phyloP scores from a whole-genome alignment of 495 filamentous ascomycete species.

The Aspergillus panamensis region DNA sequence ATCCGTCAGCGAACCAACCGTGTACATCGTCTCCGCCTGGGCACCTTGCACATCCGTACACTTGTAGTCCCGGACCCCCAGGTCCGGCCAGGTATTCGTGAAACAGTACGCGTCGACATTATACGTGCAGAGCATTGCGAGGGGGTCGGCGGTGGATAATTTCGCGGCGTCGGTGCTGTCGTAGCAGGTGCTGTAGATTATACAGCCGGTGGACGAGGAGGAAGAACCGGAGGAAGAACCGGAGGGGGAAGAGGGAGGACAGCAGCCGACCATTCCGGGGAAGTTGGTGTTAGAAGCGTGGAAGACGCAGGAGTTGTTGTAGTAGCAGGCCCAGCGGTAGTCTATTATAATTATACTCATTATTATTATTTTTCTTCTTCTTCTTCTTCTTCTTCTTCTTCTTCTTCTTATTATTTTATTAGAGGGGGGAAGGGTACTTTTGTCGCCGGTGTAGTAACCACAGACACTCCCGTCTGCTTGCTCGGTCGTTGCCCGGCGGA shows the following conservation, averaged over 20 bases:
- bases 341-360: too few relatives aligned
- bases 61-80: not conserved
- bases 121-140: slow-evolving; percentile 7
- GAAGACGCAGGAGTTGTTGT: slow-evolving; percentile 8
- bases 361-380: too few relatives aligned
- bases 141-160: not conserved
- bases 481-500: slow-evolving; percentile 5
- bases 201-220: not conserved
- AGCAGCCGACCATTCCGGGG: slow-evolving; percentile 13
- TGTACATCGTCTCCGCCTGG: slow-evolving; percentile 6
- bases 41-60: not conserved
- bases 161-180: not conserved
- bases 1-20: slow-evolving; percentile 10
- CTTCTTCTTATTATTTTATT: not conserved
- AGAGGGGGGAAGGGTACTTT: not conserved
- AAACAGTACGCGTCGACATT: slow-evolving; percentile 1
- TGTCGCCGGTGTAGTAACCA: slow-evolving; percentile 6
- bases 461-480: slow-evolving; percentile 8
- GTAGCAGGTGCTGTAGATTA: slow-evolving; percentile 12
- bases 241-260: slow-evolving; percentile 3
- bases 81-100: slow-evolving; percentile 12
- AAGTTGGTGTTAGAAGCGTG: slow-evolving; percentile 10
- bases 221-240: not conserved
- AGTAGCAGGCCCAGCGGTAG: slow-evolving; percentile 3
- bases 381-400: too few relatives aligned